A percentile compares a stretch with the other conserved stretches of the same genome.
Evolutionary conservation across 257 asterid genomes (phyloP).

Genomic region (Solanum arcanum): DNA sequence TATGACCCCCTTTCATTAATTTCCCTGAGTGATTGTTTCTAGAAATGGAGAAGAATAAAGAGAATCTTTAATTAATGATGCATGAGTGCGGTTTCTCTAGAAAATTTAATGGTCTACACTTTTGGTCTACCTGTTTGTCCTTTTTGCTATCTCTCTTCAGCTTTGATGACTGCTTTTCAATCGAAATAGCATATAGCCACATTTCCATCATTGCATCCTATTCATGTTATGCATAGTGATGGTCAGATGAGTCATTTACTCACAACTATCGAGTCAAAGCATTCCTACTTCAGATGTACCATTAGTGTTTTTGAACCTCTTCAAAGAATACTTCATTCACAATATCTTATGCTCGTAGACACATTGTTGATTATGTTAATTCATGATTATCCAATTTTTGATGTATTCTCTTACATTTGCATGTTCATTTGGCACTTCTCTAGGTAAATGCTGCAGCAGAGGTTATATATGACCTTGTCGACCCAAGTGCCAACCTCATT

Average conservation of each 20-base stretch:
- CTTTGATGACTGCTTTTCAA: neutral
- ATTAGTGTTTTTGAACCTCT: neutral
- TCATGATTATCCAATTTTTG: neutral
- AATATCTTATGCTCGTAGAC: neutral
- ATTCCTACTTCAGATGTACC: neutral
- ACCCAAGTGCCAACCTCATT: constrained; percentile 92
- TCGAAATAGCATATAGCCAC: neutral
- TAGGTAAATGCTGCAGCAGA: constrained; percentile 95
- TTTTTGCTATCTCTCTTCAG: neutral
- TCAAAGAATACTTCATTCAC: neutral
- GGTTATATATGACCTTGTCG: constrained; percentile 91
- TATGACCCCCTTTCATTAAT: neutral
- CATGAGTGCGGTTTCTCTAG: neutral
- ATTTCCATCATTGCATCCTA: neutral
- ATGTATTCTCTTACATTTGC: neutral
- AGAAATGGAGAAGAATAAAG: neutral
- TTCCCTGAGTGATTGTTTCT: neutral
- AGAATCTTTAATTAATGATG: neutral
- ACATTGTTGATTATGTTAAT: neutral
- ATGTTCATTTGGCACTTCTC: neutral
- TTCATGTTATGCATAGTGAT: neutral
- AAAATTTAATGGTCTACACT: neutral
- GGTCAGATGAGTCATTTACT: neutral
- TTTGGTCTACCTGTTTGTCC: neutral
- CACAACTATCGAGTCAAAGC: neutral